Evolutionary conservation across 164 flowering plant genomes (phyloP), one percentile per base, ranked within the genome.

Genomic region (Annona squamosa): DNA sequence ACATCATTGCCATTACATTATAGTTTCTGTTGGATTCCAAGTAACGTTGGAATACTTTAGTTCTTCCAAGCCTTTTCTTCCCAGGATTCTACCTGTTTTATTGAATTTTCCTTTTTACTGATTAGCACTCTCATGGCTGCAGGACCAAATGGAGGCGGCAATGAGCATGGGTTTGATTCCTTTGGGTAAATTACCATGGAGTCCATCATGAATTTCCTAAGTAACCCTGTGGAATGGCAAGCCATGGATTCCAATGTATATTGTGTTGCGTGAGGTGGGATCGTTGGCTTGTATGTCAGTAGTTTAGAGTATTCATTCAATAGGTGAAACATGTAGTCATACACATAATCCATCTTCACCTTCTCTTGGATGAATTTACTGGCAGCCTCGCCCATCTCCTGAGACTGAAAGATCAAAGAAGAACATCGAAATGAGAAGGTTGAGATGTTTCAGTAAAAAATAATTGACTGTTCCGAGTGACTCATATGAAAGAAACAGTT

Each of bases 311-410:
- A 88, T 68, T 84, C 90, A 16, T 72, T 85, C 26, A 89, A 45
- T 26, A 85, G 70, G 80, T 87, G 88, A 76, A 85, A 84, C 90
- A 87, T 85, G 90, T 87, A 87, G 68, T 85, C 90, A 63, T 87
- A 87, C 19, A 89, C 85, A 72, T 79, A 78, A 0, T 84, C 85
- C 91, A 89, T 89, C 76, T 76, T 86, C 26, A 87, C 52, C 16
- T 85, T 75, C 61, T 89, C 85, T 4, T 77, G 80, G 6, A 87
- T 81, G 80, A 83, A 89, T 12, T 63, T 80, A 67, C 86, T 83
- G 3, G 80, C 81, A 4, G 81, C 86, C 74, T 79, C 75, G 4
- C 89, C 93, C 5, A 89, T 85, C 1, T 57, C 82, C 9, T 84
- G 79, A 64, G 87, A 91, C 91, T 88, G 81, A 12, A 16, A 17